Base-by-base conservation (phyloP, 495 filamentous ascomycete species). In the Penicillium lagena region DNA sequence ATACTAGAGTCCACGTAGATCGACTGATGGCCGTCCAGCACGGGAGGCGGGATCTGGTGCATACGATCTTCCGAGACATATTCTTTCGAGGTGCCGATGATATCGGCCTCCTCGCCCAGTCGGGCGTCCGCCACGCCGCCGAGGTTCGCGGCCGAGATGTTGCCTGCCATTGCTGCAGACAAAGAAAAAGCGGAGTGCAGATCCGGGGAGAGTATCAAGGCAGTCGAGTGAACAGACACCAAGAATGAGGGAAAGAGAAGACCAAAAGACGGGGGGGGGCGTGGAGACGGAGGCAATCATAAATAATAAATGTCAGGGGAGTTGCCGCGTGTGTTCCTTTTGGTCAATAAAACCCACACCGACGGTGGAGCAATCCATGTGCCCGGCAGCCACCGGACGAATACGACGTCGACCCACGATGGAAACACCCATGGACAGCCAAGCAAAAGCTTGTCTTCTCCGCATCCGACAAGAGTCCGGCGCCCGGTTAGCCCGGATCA, bases 291-390 rank as follows among this genome's bases (percentile, higher is more conserved):
- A 12, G 38, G 10, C 38, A 12, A 86, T 91, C 29, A 87, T 91
- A 68, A 30, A 87, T 91, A 68, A 75, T 94, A 22, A 4, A 6
- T 22, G 22, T 22, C 22, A 22, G 22, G 22, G 22, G 22, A 22
- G 4, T 22, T 22, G 17, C 17, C 17, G 17, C 17, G 17, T 17
- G 2, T 22, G 22, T 22, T 22, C 4, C 22, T 4, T 22, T 22
- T 22, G 22, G 22, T 22, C 6, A 22, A 3, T 6, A 3, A 22
- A 22, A 22, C 22, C 17, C 22, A 22, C 22, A 22, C 22, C 22
- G 22, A 22, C 4, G 22, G 22, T 22, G 22, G 22, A 22, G 22
- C 22, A 2, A 6, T 22, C 22, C 22, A 22, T 22, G 22, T 22
- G 22, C 4, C 22, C 22, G 22, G 22, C 22, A 6, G 22, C 22